Evolutionary conservation across 371 early-diverging fungal species (phyloP), one percentile per base, ranked within the genome.

Genomic region (Mucor saturninus): DNA sequence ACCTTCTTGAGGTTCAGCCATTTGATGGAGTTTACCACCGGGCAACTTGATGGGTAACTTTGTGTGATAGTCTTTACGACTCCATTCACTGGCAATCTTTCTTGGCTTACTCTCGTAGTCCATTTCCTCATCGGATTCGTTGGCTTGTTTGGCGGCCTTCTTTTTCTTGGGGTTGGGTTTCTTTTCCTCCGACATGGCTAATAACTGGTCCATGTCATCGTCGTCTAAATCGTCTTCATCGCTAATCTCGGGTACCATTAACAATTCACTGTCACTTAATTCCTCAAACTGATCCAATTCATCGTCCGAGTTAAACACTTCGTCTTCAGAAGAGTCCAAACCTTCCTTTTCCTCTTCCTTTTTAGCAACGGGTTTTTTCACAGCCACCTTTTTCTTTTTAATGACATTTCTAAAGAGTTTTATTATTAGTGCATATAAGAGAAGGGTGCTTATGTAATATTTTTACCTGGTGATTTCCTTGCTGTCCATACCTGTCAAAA

Each of bases 31-130:
- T 56, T 80, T 82, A 40, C 89, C 89, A 65, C 84, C 79, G 0
- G 88, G 81, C 54, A 87, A 69, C 52, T 89, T 89, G 70, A 89
- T 87, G 7, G 89, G 89, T 54, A 89, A 65, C 40, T 83, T 81
- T 6, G 74, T 80, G 42, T 67, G 64, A 65, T 74, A 75, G 39
- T 80, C 81, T 56, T 85, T 83, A 21, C 72, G 63, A 29, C 75
- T 70, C 89, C 89, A 86, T 57, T 81, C 82, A 42, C 70, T 68
- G 7, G 76, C 73, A 0, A 79, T 70, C 49, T 77, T 77, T 61
- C 89, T 81, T n/a, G 86, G 86, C 30, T 69, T 72, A 58, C 66
- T 71, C 63, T 89, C 89, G 56, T 87, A 89, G n/a, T 85, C 86
- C 82, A 83, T 83, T 64, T 79, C 78, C 57, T 86, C 87, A 35